Conservation (phyloP, 257 asterid genomes). For the Petunia axillaris region DNA sequence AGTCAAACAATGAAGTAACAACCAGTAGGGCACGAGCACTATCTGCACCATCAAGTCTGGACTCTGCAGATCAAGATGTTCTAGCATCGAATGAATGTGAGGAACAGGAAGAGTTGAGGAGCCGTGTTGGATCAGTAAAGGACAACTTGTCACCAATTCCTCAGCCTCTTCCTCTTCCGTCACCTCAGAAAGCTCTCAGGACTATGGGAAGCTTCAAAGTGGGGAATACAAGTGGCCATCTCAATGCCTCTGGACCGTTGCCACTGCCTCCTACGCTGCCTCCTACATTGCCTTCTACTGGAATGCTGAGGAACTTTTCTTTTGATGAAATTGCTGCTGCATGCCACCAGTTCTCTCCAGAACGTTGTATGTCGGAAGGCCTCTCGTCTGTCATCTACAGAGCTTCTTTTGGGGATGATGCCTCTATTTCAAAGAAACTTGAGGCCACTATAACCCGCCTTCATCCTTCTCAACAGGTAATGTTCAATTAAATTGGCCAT, state of each 20-base stretch:
- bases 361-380: constrained; percentile 84
- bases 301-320: constrained; percentile 59
- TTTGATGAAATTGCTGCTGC: constrained; percentile 84
- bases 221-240: constrained; percentile 61
- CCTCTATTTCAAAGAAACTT: constrained; percentile 58
- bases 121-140: constrained; percentile 65
- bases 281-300: constrained; percentile 52
- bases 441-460: constrained; percentile 86
- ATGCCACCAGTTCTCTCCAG: constrained; percentile 89
- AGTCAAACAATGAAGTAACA: constrained; percentile 32
- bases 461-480: constrained; percentile 80
- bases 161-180: constrained; percentile 95
- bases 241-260: constrained; percentile 80
- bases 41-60: constrained; percentile 84
- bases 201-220: constrained; percentile 69
- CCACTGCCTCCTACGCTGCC: constrained; percentile 77
- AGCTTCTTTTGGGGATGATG: constrained; percentile 78
- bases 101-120: constrained; percentile 67
- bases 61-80: constrained; percentile 63
- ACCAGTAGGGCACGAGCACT: constrained; percentile 58
- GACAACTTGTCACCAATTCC: constrained; percentile 67
- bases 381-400: constrained; percentile 83
- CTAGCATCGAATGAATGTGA: constrained; percentile 57
- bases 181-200: constrained; percentile 64
- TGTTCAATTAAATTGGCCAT: constrained; percentile 9